Percentiles rank a stretch among this genome's conserved stretches.
phyloP scores from a whole-genome alignment of 1,284 basidiomycete species.

The Rhodotorula sp. region DNA sequence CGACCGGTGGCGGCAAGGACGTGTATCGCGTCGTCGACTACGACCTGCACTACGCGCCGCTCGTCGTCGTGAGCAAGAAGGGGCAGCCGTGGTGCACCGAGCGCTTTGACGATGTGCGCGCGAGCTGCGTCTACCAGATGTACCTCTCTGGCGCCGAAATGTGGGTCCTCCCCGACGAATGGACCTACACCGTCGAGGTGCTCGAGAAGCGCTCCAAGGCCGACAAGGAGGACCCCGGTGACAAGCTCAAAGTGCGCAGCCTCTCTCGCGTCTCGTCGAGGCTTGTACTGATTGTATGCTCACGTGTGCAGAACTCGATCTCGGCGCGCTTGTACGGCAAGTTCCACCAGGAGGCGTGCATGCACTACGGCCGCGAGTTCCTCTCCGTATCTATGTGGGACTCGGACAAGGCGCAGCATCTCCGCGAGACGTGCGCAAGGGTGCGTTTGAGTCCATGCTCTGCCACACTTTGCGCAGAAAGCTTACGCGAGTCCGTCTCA shows the following conservation, averaged over 20 bases:
- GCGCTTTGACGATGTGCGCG: slow-evolving; percentile 45
- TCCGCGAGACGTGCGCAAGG: slow-evolving; percentile 38
- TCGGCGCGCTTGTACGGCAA: slow-evolving; percentile 47
- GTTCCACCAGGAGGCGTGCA: slow-evolving; percentile 49
- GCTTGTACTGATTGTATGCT: neutral
- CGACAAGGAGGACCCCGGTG: slow-evolving; percentile 42
- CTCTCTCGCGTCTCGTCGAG: neutral
- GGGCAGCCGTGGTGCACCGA: slow-evolving; percentile 50
- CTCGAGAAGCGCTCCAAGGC: slow-evolving; percentile 38
- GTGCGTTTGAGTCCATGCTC: neutral
- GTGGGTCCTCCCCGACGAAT: slow-evolving; percentile 48
- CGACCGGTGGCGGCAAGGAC: slow-evolving; percentile 38
- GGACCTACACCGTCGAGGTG: slow-evolving; percentile 46
- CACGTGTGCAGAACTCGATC: slow-evolving; percentile 41
- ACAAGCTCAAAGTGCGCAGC: slow-evolving; percentile 44
- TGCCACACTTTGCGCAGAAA: neutral
- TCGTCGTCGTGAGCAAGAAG: slow-evolving; percentile 43
- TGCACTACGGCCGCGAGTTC: slow-evolving; percentile 50
- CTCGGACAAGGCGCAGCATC: slow-evolving; percentile 45
- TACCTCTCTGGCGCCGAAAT: slow-evolving; percentile 48
- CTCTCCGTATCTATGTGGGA: slow-evolving; percentile 46
- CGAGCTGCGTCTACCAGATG: slow-evolving; percentile 49
- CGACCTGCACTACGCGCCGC: slow-evolving; percentile 47
- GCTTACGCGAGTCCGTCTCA: neutral
- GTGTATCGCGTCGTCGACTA: slow-evolving; percentile 47